Percentiles rank a stretch among this genome's conserved stretches.
Evolutionary conservation across 192 early-diverging fungal genomes (phyloP).

Genomic region (Entomortierella lignicola): DNA sequence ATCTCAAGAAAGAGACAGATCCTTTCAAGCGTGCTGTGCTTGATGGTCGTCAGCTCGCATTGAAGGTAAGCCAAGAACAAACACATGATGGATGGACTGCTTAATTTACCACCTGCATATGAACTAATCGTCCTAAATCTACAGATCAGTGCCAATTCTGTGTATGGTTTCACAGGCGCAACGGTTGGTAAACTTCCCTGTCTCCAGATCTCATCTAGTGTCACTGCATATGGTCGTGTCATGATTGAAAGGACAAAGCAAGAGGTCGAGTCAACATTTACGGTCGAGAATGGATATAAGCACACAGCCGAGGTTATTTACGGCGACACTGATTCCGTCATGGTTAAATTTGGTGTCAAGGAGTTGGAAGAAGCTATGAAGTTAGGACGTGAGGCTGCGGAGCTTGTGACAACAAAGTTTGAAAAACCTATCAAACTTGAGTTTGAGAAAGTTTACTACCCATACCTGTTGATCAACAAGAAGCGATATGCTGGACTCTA

Average conservation of each 20-base stretch:
- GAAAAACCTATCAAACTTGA: conserved; percentile 96
- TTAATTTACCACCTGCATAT: too few relatives aligned
- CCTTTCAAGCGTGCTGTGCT: conserved; percentile 94
- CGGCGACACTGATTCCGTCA: conserved; percentile 99
- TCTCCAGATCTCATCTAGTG: conserved; percentile 92
- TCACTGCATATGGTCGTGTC: conserved; percentile 93
- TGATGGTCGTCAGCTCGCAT: conserved; percentile 95
- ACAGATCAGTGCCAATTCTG: conserved; percentile 93
- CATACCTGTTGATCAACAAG: conserved; percentile 97
- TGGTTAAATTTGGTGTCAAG: conserved; percentile 96
- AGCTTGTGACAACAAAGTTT: conserved; percentile 87
- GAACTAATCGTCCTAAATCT: not conserved
- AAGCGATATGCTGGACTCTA: conserved; percentile 98
- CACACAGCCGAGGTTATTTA: conserved; percentile 94
- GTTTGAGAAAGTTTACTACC: conserved; percentile 99
- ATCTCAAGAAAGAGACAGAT: conserved; percentile 97
- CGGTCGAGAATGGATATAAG: conserved; percentile 87
- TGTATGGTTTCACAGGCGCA: conserved; percentile 97
- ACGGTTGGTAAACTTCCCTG: conserved; percentile 92
- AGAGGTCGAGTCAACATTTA: conserved; percentile 86
- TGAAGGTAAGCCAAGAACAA: conserved; percentile 70
- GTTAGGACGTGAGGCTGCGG: conserved; percentile 84
- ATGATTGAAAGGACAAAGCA: conserved; percentile 95
- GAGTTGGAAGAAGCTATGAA: conserved; percentile 87
- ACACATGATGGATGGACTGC: too few relatives aligned